These are phyloP conservation scores for Sideroxylon spinosum DNA, from an alignment of 179 eudicot genomes.

Conservation along the genomic window DNA sequence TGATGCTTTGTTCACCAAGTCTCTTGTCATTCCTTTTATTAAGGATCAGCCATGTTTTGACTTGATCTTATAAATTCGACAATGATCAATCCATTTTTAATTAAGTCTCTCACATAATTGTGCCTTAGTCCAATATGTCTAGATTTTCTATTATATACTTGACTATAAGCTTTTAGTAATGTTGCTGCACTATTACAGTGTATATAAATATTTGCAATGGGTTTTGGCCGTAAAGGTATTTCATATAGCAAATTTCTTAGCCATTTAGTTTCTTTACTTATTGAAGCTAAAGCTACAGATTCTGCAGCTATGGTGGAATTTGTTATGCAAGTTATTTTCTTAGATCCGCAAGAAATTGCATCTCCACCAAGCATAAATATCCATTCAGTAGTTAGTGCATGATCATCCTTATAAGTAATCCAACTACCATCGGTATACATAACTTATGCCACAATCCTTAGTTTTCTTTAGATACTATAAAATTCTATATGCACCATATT, in stretches of 20 bases:
- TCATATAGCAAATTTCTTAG: background rate
- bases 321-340: background rate
- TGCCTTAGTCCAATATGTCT: background rate
- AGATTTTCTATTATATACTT: background rate
- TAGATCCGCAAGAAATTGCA: background rate
- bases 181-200: background rate
- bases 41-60: background rate
- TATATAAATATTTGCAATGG: background rate
- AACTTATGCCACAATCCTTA: background rate
- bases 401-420: background rate
- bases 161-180: background rate
- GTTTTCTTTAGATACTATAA: background rate
- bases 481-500: background rate
- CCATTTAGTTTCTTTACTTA: background rate
- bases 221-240: background rate
- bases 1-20: no score
- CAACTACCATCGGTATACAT: background rate
- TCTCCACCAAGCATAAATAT: background rate
- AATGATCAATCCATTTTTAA: background rate
- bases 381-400: background rate
- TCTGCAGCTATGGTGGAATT: background rate
- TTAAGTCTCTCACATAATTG: background rate
- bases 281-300: background rate
- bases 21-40: background rate
- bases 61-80: background rate